Evolutionary conservation across 352 stramenopile genomes (phyloP), one percentile per base, ranked within the genome.

Genomic region (Phytopythium cucurbitacearum): DNA sequence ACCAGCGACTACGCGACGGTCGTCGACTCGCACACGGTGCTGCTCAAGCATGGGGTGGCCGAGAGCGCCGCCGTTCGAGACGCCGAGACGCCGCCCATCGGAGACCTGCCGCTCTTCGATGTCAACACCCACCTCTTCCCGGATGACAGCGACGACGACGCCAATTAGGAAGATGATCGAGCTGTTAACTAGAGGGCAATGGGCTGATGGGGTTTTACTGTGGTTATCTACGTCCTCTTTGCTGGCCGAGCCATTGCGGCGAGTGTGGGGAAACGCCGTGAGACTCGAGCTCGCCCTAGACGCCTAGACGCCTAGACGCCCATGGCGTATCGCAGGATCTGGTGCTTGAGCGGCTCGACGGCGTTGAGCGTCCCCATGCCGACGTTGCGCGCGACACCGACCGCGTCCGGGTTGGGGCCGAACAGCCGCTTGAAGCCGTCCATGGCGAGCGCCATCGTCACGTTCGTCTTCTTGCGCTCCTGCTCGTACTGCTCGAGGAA

Each of bases 381-480:
- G 41, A 94, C 72, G 72, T 91, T 93, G 48, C 86, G 78, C 48
- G 81, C 84, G 46, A 89, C 76, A 39, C 73, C 76, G 12, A 94
- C 64, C 0, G 80, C 74, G 48, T 91, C 80, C 0, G 84, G 80
- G 3, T 72, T 68, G 16, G 80, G 79, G 44, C 85, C 85, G 55
- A 94, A 96, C 46, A 96, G 71, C 9, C 83, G 80, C 80, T 96
- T 96, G 71, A 96, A 94, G 49, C 81, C 82, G 64, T 96, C 86
- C 76, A 96, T 91, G 40, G 83, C 80, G 49, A 93, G 46, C 56
- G 80, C 74, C 83, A 94, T 96, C 35, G 66, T 77, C 38, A 92
- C 68, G 62, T 94, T 94, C 7, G 80, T 70, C 60, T 78, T 78
- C 74, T 93, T 91, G 59, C 91, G 76, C 59, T 97, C 85, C 47